Conservation (phyloP, 2,329 filamentous ascomycete genomes). For the Trichophyton benhamiae region DNA sequence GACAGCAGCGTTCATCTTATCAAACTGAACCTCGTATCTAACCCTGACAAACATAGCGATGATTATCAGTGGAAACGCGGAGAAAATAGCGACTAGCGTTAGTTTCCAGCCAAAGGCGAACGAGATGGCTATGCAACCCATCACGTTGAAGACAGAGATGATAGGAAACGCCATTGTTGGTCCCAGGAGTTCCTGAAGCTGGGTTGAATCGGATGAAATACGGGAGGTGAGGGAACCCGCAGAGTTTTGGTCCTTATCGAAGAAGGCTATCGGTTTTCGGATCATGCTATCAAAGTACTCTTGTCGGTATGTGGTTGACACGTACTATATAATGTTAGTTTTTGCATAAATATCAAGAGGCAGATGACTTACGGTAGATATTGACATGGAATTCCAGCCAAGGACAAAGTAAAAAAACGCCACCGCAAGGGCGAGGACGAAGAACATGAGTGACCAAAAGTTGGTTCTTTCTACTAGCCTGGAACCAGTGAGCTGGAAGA, state of each 20-base stretch:
- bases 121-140: conserved; percentile 53
- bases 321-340: conserved; percentile 17
- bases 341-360: conserved; percentile 20
- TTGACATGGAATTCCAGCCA: conserved; percentile 34
- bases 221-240: conserved; percentile 38
- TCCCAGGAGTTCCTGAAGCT: conserved; percentile 40
- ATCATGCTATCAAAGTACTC: conserved; percentile 38
- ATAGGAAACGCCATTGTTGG: conserved; percentile 40
- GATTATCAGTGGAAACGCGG: conserved; percentile 42
- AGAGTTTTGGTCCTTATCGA: conserved; percentile 36
- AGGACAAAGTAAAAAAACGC: conserved; percentile 35
- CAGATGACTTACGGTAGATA: conserved; percentile 31
- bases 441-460: conserved; percentile 46
- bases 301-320: conserved; percentile 29
- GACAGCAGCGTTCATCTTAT: conserved; percentile 54
- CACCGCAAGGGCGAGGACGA: conserved; percentile 40
- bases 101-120: conserved; percentile 70
- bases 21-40: conserved; percentile 56
- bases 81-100: conserved; percentile 52
- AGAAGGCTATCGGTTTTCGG: conserved; percentile 32
- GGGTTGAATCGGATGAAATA: conserved; percentile 38
- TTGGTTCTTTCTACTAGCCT: conserved; percentile 33
- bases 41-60: conserved; percentile 40
- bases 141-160: conserved; percentile 52
- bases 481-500: conserved; percentile 34